phyloP scores from a whole-genome alignment of 148 eudicot genomes.

The Silene conica region DNA sequence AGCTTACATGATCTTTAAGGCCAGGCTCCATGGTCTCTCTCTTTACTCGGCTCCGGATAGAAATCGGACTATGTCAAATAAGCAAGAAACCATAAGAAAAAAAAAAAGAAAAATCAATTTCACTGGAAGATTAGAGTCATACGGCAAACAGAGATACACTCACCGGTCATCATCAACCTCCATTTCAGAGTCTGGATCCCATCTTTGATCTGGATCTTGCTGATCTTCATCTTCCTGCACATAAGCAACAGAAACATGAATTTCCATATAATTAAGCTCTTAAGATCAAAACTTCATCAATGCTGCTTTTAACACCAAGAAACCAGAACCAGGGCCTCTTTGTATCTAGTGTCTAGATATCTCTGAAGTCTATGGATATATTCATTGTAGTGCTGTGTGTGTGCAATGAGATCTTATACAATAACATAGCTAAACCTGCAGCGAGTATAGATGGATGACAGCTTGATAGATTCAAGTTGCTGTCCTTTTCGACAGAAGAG shows the following conservation, averaged over 20 bases:
- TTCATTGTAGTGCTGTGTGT: background rate
- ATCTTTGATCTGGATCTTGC: constrained; percentile 67
- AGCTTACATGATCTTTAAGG: constrained; percentile 46
- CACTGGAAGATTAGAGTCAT: background rate
- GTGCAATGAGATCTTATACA: background rate
- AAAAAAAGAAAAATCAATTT: background rate
- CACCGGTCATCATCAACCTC: constrained; percentile 65
- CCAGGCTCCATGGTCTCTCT: constrained; percentile 57
- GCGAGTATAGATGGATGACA: background rate
- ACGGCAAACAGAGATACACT: constrained; percentile 8
- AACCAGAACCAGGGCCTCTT: background rate
- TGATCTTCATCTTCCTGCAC: constrained; percentile 82
- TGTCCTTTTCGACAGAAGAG: background rate
- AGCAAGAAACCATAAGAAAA: constrained; percentile 1
- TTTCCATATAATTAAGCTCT: background rate
- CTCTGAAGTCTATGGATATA: background rate
- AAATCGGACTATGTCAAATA: constrained; percentile 42
- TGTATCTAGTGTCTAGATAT: background rate
- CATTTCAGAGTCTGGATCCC: constrained; percentile 73
- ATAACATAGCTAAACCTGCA: background rate
- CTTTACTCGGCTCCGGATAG: constrained; percentile 56
- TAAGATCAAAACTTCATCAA: too few species aligned
- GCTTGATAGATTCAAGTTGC: background rate
- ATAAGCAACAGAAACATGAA: constrained; percentile 1
- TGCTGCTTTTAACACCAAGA: background rate